These are phyloP conservation scores for Kingdonia uniflora DNA, from an alignment of 164 flowering plant species.

Conservation along the genomic window DNA sequence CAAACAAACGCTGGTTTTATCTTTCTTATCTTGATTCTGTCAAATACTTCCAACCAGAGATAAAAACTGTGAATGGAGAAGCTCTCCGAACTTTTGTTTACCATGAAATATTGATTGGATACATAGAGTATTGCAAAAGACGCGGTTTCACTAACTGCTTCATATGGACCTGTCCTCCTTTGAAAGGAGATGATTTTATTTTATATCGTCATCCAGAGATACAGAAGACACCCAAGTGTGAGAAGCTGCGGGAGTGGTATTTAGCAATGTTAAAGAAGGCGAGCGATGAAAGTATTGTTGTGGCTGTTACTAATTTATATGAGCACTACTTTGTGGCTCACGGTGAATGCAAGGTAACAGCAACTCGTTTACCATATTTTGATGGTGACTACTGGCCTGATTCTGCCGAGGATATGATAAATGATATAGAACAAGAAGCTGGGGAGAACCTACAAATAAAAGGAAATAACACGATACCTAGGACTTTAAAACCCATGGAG, in stretches of 20 bases:
- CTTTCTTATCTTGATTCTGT: constrained; percentile 64
- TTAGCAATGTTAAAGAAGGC: background rate
- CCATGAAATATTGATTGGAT: constrained; percentile 36
- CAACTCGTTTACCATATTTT: constrained; percentile 1
- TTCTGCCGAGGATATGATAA: background rate
- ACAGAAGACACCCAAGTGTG: background rate
- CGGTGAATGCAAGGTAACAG: background rate
- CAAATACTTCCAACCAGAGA: constrained; percentile 51
- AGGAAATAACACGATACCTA: background rate
- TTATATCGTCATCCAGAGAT: constrained; percentile 1
- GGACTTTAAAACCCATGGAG: background rate
- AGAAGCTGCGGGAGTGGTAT: background rate
- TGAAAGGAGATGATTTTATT: constrained; percentile 1
- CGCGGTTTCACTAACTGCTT: background rate
- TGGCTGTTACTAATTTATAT: background rate
- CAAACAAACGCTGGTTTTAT: constrained; percentile 43
- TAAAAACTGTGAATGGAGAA: constrained; percentile 26
- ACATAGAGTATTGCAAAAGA: constrained; percentile 2
- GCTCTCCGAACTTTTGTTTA: constrained; percentile 58
- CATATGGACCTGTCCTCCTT: too few relatives aligned
- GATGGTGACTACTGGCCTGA: constrained; percentile 1
- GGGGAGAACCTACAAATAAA: background rate
- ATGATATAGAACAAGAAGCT: background rate
- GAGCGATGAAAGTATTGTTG: background rate
- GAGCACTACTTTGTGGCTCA: background rate